A percentile compares a stretch with the other conserved stretches of the same genome.
These are phyloP conservation scores for Dactylellina drechsleri DNA, from an alignment of 2,329 filamentous ascomycete genomes.

Conservation along the genomic window DNA sequence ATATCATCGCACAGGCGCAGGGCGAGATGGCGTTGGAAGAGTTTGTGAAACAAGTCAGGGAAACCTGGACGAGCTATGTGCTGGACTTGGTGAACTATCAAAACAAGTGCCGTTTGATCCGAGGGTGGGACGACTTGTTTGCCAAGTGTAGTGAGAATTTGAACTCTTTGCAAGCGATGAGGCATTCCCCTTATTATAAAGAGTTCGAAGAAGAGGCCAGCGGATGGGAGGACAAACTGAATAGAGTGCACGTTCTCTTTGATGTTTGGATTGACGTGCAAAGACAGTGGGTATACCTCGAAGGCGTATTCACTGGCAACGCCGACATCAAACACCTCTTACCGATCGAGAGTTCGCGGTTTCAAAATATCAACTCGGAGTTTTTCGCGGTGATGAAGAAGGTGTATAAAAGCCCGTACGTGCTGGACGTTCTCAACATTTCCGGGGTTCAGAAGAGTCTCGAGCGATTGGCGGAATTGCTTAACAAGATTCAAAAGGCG, in stretches of 20 bases:
- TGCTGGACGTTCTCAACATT: constrained; percentile 95
- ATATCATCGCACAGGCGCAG: constrained; percentile 94
- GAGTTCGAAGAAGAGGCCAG: constrained; percentile 98
- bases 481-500: constrained; percentile 99
- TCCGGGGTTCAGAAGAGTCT: constrained; percentile 94
- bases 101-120: constrained; percentile 96
- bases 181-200: constrained; percentile 98
- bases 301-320: constrained; percentile 98
- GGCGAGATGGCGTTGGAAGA: constrained; percentile 98
- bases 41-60: constrained; percentile 89
- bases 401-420: constrained; percentile 93
- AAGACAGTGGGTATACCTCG: constrained; percentile 98
- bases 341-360: constrained; percentile 93
- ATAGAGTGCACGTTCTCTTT: constrained; percentile 95
- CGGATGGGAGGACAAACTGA: constrained; percentile 97
- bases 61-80: constrained; percentile 95
- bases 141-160: constrained; percentile 98
- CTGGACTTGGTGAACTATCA: constrained; percentile 97
- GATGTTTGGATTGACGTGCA: constrained; percentile 99
- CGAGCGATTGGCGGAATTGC: constrained; percentile 91
- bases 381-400: constrained; percentile 99
- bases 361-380: constrained; percentile 99
- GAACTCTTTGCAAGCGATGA: constrained; percentile 98
- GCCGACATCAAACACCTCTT: constrained; percentile 98
- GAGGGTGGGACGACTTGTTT: constrained; percentile 97